Base-by-base conservation (phyloP, 768 basidiomycete genomes). In the Xerocomus brunneocitrinus region DNA sequence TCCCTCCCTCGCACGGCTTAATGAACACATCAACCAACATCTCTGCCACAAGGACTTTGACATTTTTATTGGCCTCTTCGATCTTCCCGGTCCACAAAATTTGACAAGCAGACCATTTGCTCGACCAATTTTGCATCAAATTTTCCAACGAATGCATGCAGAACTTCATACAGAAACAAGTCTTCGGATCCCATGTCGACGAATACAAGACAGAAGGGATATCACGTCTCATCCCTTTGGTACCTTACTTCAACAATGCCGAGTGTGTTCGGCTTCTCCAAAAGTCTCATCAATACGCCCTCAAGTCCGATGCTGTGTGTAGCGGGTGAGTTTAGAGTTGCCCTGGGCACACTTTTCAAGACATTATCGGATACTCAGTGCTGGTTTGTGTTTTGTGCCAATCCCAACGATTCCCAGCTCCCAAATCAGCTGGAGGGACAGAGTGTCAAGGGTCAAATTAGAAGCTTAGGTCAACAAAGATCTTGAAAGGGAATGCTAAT, bases 91-190 rank as follows among this genome's bases (percentile, higher is more conserved):
- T 5, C 81, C 89, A 6, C 93, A 97, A 69, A 95, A 97, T 71
- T 80, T 92, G 72, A 83, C 87, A 3, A 87, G 84, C 54, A 80
- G 91, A 2, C 76, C 88, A 99, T 71, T 93, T 92, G 6, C 82
- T 99, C 45, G 94, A 99, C 67, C 93, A 98, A 58, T 93, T 98
- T 69, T 91, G 89, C 70, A 79, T 97, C 76, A 99, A 98, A 72
- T 95, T 92, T 61, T 92, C 95, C 53, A 93, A 94, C 62, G 95
- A 99, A 67, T 84, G 89, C 2, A 68, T 98, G 14, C 91, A 94
- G 48, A 76, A 83, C 59, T 97, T 89, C 76, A 77, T 87, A 9
- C 85, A 93, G 67, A 84, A 83, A 50, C 77, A 14, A 10, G 34
- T 95, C 2, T 94, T 93, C 67, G 91, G 94, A 68, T 76, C 76